Evolutionary conservation across 305 asterid genomes (phyloP).

Genomic region (Nicotiana rustica): DNA sequence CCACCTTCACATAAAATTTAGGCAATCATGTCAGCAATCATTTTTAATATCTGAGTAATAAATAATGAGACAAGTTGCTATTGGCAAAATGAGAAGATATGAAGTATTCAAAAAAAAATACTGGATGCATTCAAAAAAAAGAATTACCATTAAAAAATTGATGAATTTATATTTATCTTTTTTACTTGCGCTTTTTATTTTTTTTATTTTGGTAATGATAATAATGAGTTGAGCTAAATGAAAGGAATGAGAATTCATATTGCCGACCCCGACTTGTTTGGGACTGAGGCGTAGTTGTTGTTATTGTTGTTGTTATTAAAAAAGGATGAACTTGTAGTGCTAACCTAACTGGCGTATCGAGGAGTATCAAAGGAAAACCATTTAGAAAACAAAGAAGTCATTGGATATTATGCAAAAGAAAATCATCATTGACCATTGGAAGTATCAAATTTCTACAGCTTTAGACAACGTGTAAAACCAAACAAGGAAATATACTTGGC

Average conservation of each 20-base stretch:
- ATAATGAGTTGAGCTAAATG: too few relatives aligned
- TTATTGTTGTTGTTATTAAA: too few relatives aligned
- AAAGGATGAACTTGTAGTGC: background rate
- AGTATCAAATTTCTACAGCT: background rate
- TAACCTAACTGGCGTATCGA: background rate
- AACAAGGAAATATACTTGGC: slow-evolving; percentile 68
- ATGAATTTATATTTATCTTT: background rate
- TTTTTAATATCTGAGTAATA: background rate
- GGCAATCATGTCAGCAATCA: background rate
- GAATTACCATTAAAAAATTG: background rate
- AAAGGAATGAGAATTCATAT: too few relatives aligned
- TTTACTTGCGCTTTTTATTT: too few relatives aligned
- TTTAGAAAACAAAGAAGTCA: background rate
- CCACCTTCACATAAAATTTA: background rate
- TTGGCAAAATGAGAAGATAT: background rate
- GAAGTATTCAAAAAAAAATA: background rate
- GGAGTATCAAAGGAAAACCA: slow-evolving; percentile 5
- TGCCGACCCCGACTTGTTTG: too few relatives aligned
- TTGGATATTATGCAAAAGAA: background rate
- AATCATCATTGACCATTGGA: background rate
- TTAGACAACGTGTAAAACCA: background rate
- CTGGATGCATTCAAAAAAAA: background rate
- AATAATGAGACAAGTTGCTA: background rate
- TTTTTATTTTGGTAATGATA: too few relatives aligned
- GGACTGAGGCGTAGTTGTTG: too few relatives aligned